Percentiles rank a stretch among this genome's conserved stretches.
Evolutionary conservation across 495 filamentous ascomycete genomes (phyloP).

Genomic region (Apodospora peruviana): DNA sequence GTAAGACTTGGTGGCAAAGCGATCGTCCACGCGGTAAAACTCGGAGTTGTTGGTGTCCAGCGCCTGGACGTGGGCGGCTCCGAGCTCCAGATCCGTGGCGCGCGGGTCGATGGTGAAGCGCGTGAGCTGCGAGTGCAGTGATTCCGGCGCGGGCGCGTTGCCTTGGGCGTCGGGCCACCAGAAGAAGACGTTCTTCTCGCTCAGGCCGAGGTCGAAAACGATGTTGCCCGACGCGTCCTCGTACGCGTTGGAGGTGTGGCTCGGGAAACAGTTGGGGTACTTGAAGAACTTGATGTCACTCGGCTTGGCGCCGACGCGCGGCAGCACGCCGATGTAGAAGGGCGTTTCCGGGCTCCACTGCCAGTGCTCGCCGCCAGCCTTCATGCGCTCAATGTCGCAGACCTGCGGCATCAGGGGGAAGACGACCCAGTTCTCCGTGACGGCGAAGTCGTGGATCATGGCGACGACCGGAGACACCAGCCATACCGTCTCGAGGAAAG

Average conservation of each 20-base stretch:
- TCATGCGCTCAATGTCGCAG: conserved; percentile 38
- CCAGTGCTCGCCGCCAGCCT: conserved; percentile 45
- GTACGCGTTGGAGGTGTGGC: conserved; percentile 42
- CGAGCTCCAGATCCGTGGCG: conserved; percentile 18
- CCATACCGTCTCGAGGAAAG: conserved; percentile 35
- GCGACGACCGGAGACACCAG: conserved; percentile 38
- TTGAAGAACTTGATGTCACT: conserved; percentile 39
- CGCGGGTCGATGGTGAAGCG: conserved; percentile 37
- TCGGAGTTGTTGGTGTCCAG: conserved; percentile 38
- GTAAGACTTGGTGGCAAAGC: conserved; percentile 37
- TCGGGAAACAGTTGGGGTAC: conserved; percentile 38
- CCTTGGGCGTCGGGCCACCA: conserved; percentile 40
- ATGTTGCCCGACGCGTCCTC: conserved; percentile 42
- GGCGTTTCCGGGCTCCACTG: conserved; percentile 41
- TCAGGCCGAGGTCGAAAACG: conserved; percentile 43
- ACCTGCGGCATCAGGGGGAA: conserved; percentile 41
- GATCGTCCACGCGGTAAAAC: conserved; percentile 51
- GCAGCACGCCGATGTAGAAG: conserved; percentile 39
- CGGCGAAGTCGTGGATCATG: conserved; percentile 49
- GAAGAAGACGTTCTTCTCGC: conserved; percentile 43
- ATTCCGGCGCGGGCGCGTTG: conserved; percentile 14
- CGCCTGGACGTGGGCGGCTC: conserved; percentile 13
- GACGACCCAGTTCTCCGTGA: conserved; percentile 44
- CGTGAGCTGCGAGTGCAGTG: conserved; percentile 10
- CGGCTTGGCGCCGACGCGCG: conserved; percentile 36